These are phyloP conservation scores for Boletus rex-veris DNA, from an alignment of 768 basidiomycete genomes.

Conservation along the genomic window DNA sequence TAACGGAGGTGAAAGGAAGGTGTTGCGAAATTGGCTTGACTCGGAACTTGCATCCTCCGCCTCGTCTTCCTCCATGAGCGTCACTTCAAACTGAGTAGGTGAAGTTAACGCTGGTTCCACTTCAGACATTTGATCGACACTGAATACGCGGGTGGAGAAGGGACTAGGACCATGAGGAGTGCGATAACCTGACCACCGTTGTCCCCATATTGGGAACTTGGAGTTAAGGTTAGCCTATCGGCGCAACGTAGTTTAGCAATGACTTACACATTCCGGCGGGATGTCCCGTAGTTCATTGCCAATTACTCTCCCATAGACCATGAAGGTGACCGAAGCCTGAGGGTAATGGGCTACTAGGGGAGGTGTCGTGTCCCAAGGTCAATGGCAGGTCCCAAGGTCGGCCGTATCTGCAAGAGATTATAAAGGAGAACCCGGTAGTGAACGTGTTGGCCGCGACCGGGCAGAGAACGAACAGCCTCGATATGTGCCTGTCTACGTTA, in stretches of 20 bases:
- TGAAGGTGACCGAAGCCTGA: slow-evolving; percentile 15
- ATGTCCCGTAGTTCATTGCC: slow-evolving; percentile 30
- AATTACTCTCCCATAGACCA: slow-evolving; percentile 29
- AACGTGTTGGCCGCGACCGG: slow-evolving; percentile 23
- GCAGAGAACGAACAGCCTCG: slow-evolving; percentile 25
- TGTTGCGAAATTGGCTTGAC: slow-evolving; percentile 8
- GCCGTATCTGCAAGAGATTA: slow-evolving; percentile 21
- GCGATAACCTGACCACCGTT: slow-evolving; percentile 26
- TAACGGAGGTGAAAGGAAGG: slow-evolving; percentile 10
- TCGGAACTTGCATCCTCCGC: slow-evolving; percentile 11
- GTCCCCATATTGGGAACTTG: slow-evolving; percentile 34
- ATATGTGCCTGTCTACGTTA: slow-evolving; percentile 14
- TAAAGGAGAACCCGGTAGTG: slow-evolving; percentile 19
- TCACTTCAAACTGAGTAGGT: slow-evolving; percentile 20
- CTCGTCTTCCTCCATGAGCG: slow-evolving; percentile 19
- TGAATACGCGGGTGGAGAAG: slow-evolving; percentile 22
- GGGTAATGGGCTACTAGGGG: slow-evolving; percentile 13
- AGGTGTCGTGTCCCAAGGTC: slow-evolving; percentile 15
- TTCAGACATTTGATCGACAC: slow-evolving; percentile 20
- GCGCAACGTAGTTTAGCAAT: background rate
- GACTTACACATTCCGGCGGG: slow-evolving; percentile 29
- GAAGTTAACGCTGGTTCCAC: slow-evolving; percentile 18
- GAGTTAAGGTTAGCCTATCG: slow-evolving; percentile 6
- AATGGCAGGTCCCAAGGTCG: slow-evolving; percentile 7
- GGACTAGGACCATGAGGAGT: slow-evolving; percentile 25